Conservation (phyloP, 257 asterid genomes). For the Solanum virginianum region DNA sequence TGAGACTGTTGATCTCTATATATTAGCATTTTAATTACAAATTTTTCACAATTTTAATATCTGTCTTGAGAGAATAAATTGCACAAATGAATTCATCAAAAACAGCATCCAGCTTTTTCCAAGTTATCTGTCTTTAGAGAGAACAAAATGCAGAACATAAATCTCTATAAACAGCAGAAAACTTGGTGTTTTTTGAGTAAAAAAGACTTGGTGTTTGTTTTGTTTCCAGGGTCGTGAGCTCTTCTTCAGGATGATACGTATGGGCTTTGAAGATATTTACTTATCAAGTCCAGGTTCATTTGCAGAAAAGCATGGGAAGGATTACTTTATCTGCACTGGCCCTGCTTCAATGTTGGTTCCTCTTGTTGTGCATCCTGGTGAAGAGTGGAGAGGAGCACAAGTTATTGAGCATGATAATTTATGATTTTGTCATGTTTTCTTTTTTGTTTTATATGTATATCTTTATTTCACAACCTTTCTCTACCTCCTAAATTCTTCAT, state of each 20-base stretch:
- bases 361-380: constrained; percentile 52
- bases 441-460: background rate
- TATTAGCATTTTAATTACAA: background rate
- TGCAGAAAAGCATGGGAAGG: constrained; percentile 37
- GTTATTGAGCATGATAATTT: constrained; percentile 76
- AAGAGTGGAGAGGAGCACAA: constrained; percentile 92
- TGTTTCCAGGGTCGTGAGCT: constrained; percentile 61
- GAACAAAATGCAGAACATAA: background rate
- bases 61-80: background rate
- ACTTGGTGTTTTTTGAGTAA: background rate
- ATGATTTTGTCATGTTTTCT: constrained; percentile 9
- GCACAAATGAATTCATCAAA: background rate
- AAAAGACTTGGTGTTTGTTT: background rate
- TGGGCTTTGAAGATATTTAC: constrained; percentile 72
- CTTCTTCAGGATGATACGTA: constrained; percentile 61
- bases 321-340: constrained; percentile 67
- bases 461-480: background rate
- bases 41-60: background rate
- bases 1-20: background rate
- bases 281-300: constrained; percentile 66
- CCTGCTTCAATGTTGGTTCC: constrained; percentile 71
- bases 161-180: background rate
- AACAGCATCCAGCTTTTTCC: background rate
- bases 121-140: background rate
- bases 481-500: background rate